These are phyloP conservation scores for Withania somnifera DNA, from an alignment of 305 asterid genomes.

Conservation along the genomic window DNA sequence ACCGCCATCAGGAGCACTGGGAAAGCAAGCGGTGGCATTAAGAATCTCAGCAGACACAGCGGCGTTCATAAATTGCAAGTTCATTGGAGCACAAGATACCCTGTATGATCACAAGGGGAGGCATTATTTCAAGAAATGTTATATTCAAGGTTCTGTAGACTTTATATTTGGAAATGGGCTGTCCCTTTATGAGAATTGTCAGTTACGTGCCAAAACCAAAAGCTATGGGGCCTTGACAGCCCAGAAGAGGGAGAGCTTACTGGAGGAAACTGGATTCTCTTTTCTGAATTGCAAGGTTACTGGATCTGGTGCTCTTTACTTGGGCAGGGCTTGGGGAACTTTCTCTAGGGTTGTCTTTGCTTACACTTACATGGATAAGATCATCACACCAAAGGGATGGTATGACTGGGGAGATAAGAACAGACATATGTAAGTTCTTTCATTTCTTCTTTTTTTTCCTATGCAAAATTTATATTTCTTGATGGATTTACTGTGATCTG, in stretches of 20 bases:
- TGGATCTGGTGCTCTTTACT: slow-evolving; percentile 67
- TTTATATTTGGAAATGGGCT: slow-evolving; percentile 79
- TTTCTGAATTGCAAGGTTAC: slow-evolving; percentile 73
- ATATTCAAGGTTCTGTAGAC: slow-evolving; percentile 76
- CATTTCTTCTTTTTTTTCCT: not conserved
- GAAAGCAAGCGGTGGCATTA: slow-evolving; percentile 86
- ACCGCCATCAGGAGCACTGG: slow-evolving; percentile 59
- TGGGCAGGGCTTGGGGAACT: slow-evolving; percentile 92
- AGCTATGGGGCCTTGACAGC: slow-evolving; percentile 76
- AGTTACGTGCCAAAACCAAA: slow-evolving; percentile 51
- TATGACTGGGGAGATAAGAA: slow-evolving; percentile 82
- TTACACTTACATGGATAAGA: slow-evolving; percentile 69
- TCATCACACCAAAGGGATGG: slow-evolving; percentile 75
- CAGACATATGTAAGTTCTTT: slow-evolving; percentile 54
- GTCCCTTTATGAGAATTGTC: slow-evolving; percentile 64
- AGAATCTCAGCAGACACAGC: slow-evolving; percentile 71
- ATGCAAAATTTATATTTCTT: not conserved
- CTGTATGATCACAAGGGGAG: slow-evolving; percentile 77
- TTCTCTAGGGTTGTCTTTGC: slow-evolving; percentile 83
- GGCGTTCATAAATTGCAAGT: slow-evolving; percentile 64
- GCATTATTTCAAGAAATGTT: slow-evolving; percentile 72
- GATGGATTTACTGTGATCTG: not conserved
- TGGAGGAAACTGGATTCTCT: slow-evolving; percentile 83
- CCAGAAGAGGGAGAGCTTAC: slow-evolving; percentile 68
- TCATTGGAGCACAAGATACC: slow-evolving; percentile 79